phyloP scores from a whole-genome alignment of 2,329 filamentous ascomycete genomes.

The Venturia nashicola region DNA sequence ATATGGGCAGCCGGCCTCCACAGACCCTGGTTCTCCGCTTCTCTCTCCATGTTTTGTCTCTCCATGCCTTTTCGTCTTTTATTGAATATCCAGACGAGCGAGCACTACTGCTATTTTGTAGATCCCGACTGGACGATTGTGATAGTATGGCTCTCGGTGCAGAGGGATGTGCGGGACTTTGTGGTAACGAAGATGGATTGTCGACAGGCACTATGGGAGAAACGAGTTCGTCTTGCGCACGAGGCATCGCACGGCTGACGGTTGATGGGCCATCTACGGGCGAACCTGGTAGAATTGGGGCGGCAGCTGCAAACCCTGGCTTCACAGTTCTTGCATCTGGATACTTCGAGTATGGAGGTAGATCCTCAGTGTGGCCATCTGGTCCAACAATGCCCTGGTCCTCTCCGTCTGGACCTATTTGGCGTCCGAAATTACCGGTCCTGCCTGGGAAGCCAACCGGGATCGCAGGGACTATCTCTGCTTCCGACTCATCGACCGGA shows the following conservation, averaged over 20 bases:
- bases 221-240: neutral
- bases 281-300: neutral
- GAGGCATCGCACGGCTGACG: neutral
- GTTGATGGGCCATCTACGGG: neutral
- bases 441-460: slow-evolving; percentile 67
- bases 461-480: slow-evolving; percentile 21
- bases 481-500: slow-evolving; percentile 34
- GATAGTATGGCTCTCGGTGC: neutral
- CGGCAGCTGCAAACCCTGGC: slow-evolving; percentile 5
- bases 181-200: neutral
- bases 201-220: neutral
- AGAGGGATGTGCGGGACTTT: neutral
- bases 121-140: neutral
- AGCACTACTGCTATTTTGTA: neutral
- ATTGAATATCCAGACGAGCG: neutral
- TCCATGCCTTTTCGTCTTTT: slow-evolving; percentile 20
- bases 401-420: slow-evolving; percentile 68
- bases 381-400: slow-evolving; percentile 81
- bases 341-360: slow-evolving; percentile 85
- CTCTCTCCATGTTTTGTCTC: slow-evolving; percentile 17
- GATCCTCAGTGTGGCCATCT: slow-evolving; percentile 78
- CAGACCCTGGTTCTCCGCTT: slow-evolving; percentile 30
- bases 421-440: slow-evolving; percentile 54
- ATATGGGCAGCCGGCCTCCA: slow-evolving; percentile 30
- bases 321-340: slow-evolving; percentile 50